Evolutionary conservation across 2,329 filamentous ascomycete species (phyloP).

Genomic region (Diaporthe sp.): DNA sequence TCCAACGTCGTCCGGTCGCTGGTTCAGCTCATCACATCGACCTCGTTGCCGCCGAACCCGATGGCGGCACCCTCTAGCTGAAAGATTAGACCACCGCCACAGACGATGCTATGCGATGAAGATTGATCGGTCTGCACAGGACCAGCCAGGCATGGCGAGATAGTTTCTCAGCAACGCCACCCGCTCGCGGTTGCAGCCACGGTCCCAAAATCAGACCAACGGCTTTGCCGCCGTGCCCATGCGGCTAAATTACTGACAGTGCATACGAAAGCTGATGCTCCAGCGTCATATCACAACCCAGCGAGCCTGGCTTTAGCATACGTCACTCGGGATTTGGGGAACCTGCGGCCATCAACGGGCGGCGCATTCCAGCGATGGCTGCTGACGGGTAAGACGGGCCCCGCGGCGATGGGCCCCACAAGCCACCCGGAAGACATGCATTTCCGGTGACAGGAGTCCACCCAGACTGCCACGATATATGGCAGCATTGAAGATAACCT

Average conservation of each 20-base stretch:
- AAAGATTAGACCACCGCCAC: slow-evolving; percentile 3
- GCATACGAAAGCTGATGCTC: not conserved
- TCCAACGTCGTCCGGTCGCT: slow-evolving; percentile 39
- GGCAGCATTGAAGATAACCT: slow-evolving; percentile 25
- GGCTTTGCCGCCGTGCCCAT: not conserved
- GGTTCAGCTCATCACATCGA: slow-evolving; percentile 35
- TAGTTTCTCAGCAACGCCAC: not conserved
- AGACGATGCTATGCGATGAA: slow-evolving; percentile 18
- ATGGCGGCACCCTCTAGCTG: not conserved
- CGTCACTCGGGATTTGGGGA: not conserved
- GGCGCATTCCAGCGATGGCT: not conserved
- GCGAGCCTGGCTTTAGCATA: not conserved
- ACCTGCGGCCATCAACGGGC: not conserved
- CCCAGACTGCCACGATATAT: slow-evolving; percentile 8
- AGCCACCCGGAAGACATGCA: slow-evolving; percentile 16
- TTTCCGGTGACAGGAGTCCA: slow-evolving; percentile 25
- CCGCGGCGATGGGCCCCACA: slow-evolving; percentile 1
- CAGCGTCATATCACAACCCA: not conserved
- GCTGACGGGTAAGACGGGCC: slow-evolving; percentile 14
- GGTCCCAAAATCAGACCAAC: not conserved
- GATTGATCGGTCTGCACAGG: not conserved
- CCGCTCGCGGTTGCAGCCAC: not conserved
- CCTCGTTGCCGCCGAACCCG: not conserved
- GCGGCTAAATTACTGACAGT: not conserved
- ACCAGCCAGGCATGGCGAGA: not conserved